Evolutionary conservation across 768 basidiomycete genomes (phyloP), one percentile per base, ranked within the genome.

Genomic region (Boletus pseudo-olivaceus): DNA sequence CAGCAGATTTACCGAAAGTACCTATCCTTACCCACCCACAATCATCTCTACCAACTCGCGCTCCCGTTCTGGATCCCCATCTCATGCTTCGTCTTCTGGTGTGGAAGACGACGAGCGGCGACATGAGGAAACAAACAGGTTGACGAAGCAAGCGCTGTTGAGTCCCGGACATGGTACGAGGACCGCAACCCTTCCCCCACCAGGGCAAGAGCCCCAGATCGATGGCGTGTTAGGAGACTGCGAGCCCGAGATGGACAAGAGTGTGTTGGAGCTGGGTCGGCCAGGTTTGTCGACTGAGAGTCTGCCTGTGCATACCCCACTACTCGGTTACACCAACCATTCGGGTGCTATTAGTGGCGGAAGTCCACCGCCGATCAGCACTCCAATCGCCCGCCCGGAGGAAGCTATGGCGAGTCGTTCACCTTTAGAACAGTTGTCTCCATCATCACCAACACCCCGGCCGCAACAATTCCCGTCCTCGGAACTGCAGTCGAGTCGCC

Each of bases 281-380:
- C 89, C 93, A 15, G 84, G 80, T 11, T 78, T 81, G 48, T 88
- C 87, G 12, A 92, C 91, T 7, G 89, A 90, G 73, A 83, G 82
- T 55, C 73, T 89, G 10, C 79, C 79, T 11, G 43, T 41, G 29
- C 44, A 54, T 20, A 48, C 52, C 17, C 57, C 48, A n/a, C 37
- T 40, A 20, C 44, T 11, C 32, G 54, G 59, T 27, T 50, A 53
- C 34, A 26, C 47, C 23, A 38, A 43, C 12, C 23, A n/a, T 27
- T 29, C 34, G 7, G 29, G 41, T 39, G 17, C 19, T 12, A 49
- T 50, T 27, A 23, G 47, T 35, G 43, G 49, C n/a, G 26, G 47
- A 27, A 51, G 32, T 47, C 41, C 47, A 32, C 61, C 51, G 15
- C 49, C 35, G 53, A 51, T 47, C 17, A 56, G 37, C 27, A 47